Evolutionary conservation across 768 basidiomycete genomes (phyloP).

Genomic region (Piloderma croceum): DNA sequence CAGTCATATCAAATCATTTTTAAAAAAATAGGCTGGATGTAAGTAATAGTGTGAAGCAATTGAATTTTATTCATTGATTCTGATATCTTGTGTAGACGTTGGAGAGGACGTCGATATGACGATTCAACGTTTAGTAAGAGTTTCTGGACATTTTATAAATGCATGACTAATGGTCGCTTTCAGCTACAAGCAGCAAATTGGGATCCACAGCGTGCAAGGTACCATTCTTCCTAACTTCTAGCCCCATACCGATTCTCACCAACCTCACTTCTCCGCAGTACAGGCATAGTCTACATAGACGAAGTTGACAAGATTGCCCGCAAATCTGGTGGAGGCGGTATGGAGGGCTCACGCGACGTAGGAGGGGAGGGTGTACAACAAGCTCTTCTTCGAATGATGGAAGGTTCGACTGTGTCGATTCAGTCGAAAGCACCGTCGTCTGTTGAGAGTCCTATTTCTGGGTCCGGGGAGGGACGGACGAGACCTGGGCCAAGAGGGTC

Average conservation of each 20-base stretch:
- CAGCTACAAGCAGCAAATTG: conserved; percentile 88
- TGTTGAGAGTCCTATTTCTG: conserved; percentile 39
- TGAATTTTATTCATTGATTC: conserved; percentile 6
- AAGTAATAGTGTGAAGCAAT: conserved; percentile 24
- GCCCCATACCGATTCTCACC: conserved; percentile 5
- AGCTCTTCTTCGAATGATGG: conserved; percentile 87
- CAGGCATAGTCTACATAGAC: conserved; percentile 94
- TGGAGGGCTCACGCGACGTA: conserved; percentile 78
- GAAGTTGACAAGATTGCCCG: conserved; percentile 92
- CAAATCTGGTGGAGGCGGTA: conserved; percentile 43
- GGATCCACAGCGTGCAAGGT: conserved; percentile 85
- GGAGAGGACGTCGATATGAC: conserved; percentile 96
- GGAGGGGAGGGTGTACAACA: conserved; percentile 97
- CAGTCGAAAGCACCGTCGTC: conserved; percentile 60
- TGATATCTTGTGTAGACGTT: conserved; percentile 52
- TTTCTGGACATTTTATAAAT: background rate
- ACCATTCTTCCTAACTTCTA: conserved; percentile 3
- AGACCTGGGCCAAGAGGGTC: conserved; percentile 47
- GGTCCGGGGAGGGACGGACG: conserved; percentile 41
- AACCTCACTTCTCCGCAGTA: conserved; percentile 37
- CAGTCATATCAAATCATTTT: no score
- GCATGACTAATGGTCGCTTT: conserved; percentile 5
- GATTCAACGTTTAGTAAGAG: conserved; percentile 70
- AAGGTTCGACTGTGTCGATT: conserved; percentile 81
- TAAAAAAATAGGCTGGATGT: conserved; percentile 83